Conservation (phyloP, 805 yeast species). For the Barnettozyma californica region DNA sequence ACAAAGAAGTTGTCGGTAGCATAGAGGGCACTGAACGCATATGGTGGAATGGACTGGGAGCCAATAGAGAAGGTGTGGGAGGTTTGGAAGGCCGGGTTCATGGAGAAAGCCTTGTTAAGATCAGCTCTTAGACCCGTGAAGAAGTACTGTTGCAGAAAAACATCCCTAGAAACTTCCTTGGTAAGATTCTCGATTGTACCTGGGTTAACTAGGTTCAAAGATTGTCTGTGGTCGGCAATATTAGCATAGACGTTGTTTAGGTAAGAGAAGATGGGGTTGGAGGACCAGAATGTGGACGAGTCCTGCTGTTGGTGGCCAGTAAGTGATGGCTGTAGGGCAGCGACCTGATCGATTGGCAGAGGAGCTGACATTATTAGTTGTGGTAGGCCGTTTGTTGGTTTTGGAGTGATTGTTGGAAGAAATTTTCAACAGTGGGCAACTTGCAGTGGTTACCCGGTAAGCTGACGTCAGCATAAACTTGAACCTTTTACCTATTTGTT, state of each 20-base stretch:
- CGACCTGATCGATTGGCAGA: slow-evolving; percentile 10
- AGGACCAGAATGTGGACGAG: slow-evolving; percentile 10
- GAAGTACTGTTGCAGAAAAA: slow-evolving; percentile 80
- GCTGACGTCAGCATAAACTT: background rate
- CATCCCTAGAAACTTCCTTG: slow-evolving; percentile 92
- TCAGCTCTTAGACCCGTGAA: slow-evolving; percentile 97
- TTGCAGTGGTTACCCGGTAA: background rate
- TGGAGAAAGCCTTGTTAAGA: slow-evolving; percentile 81
- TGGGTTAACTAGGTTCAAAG: slow-evolving; percentile 82
- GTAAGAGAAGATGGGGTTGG: slow-evolving; percentile 10
- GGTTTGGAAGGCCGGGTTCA: slow-evolving; percentile 95
- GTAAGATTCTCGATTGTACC: slow-evolving; percentile 91
- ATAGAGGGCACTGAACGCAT: slow-evolving; percentile 84
- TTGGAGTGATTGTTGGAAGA: background rate
- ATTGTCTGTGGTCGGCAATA: slow-evolving; percentile 70
- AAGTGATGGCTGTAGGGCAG: slow-evolving; percentile 9
- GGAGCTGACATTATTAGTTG: slow-evolving; percentile 6
- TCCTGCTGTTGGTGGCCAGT: slow-evolving; percentile 1
- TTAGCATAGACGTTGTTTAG: slow-evolving; percentile 56
- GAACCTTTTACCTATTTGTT: too few species aligned
- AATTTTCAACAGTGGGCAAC: background rate
- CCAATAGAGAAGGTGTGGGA: slow-evolving; percentile 91
- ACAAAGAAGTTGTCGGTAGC: slow-evolving; percentile 81
- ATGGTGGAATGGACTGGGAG: slow-evolving; percentile 78
- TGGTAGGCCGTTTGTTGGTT: background rate